Conservation (phyloP, 345 rosid species). For the Zanthoxylum bungeanum region DNA sequence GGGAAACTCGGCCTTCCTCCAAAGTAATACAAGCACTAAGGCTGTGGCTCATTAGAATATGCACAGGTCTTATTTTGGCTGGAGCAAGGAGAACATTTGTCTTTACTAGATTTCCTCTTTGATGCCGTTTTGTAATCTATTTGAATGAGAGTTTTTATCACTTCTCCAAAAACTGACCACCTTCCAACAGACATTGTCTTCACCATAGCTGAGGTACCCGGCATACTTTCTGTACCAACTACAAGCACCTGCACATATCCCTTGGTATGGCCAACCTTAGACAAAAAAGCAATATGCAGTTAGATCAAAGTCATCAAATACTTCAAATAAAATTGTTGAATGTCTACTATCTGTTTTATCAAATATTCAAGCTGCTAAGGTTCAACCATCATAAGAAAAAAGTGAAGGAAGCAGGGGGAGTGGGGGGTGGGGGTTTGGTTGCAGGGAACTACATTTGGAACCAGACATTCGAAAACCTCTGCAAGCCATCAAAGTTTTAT, state of each 20-base stretch:
- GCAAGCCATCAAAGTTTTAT: background rate
- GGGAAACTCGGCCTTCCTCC: constrained; percentile 9
- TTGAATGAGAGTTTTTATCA: constrained; percentile 50
- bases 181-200: constrained; percentile 90
- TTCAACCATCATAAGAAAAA: background rate
- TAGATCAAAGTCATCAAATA: background rate
- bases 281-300: constrained; percentile 8
- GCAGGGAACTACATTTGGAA: background rate
- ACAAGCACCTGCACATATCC: constrained; percentile 83
- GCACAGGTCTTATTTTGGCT: constrained; percentile 36
- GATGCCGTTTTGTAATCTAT: constrained; percentile 19
- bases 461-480: background rate
- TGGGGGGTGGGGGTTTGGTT: too few relatives aligned
- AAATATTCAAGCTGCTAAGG: background rate
- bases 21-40: constrained; percentile 32
- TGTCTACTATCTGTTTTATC: background rate
- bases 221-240: constrained; percentile 59
- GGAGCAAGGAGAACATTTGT: constrained; percentile 26
- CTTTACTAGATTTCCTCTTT: constrained; percentile 20
- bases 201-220: constrained; percentile 70
- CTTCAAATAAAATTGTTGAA: background rate
- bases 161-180: constrained; percentile 93
- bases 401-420: too few relatives aligned
- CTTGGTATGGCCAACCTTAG: constrained; percentile 94
- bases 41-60: constrained; percentile 35